Evolutionary conservation across 225 moss, liverwort and hornwort genomes (phyloP), one percentile per base, ranked within the genome.

Genomic region (Bryum argenteum): DNA sequence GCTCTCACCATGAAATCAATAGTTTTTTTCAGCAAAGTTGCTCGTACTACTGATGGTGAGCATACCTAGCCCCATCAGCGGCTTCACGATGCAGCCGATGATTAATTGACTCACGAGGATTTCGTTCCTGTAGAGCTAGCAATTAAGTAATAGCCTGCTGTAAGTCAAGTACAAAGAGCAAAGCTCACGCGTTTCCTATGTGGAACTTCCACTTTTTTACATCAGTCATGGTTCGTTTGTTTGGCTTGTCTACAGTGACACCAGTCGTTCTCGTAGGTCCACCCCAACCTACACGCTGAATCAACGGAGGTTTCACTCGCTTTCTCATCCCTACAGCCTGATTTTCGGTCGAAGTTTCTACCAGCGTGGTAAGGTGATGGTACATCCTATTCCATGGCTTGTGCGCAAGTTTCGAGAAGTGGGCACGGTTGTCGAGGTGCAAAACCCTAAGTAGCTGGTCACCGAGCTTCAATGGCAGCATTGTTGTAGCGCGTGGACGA

Each of bases 401-500:
- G 55, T 55, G 19, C 47, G 18, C 16, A 63, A 56, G 37, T 22
- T 54, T 43, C 43, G 33, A 33, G 33, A 11, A 52, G 8, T 43
- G 41, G 33, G 62, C 22, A 56, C 54, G 43, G 19, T 41, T 15
- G 11, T 9, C 6, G 18, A 68, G 20, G 54, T 54, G 66, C 39
- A 58, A 13, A n/a, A 57, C 38, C 38, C 6, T 13, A 48, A 11
- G 47, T 58, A 74, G 58, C 16, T 61, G 62, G 63, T 76, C 63
- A 91, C 21, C 88, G 85, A 71, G 85, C 89, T 74, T 79, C 80
- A 61, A 88, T 57, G n/a, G 78, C 54, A 20, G 75, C 55, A 10
- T 43, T 69, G 0, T 72, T 71, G 69, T 78, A 85, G 52, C 78
- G 81, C 10, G 63, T 55, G 2, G 95, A 78, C 9, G 78, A 65